A percentile compares a stretch with the other conserved stretches of the same genome.
Conservation (phyloP, 257 asterid genomes). For the Salvia rosmarinus region DNA sequence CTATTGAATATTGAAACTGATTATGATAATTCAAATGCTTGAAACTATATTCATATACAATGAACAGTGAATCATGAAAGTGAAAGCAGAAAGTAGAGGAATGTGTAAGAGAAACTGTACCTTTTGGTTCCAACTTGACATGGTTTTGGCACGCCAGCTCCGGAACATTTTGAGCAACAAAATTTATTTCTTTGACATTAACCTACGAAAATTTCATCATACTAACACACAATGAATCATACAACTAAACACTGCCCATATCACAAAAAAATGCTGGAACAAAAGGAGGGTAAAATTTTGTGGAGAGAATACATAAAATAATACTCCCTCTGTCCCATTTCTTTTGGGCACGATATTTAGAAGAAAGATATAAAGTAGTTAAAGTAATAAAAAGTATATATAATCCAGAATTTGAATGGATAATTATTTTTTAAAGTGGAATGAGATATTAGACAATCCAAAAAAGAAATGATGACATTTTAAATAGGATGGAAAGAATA, state of each 20-base stretch:
- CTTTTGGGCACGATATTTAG: no score
- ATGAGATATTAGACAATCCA: no score
- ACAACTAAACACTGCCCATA: background rate
- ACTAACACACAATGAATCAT: background rate
- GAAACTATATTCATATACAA: background rate
- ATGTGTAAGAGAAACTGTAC: constrained; percentile 37
- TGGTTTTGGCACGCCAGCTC: constrained; percentile 31
- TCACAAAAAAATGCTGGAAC: constrained; percentile 12
- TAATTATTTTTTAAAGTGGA: no score
- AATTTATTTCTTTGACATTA: constrained; percentile 62
- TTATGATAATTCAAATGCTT: background rate
- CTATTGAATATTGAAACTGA: background rate
- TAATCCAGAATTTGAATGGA: no score
- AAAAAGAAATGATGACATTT: no score
- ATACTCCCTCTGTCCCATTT: no score
- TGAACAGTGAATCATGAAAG: background rate
- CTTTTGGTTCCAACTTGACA: constrained; percentile 41
- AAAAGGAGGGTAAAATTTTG: background rate
- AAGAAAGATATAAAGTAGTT: no score
- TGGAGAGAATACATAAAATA: no score
- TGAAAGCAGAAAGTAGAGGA: background rate
- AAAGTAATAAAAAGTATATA: no score
- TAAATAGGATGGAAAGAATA: no score
- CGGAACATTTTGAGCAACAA: constrained; percentile 46
- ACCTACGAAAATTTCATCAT: constrained; percentile 43